Base-by-base conservation (phyloP, 1,284 basidiomycete genomes). In the Boletellus deceptivus region DNA sequence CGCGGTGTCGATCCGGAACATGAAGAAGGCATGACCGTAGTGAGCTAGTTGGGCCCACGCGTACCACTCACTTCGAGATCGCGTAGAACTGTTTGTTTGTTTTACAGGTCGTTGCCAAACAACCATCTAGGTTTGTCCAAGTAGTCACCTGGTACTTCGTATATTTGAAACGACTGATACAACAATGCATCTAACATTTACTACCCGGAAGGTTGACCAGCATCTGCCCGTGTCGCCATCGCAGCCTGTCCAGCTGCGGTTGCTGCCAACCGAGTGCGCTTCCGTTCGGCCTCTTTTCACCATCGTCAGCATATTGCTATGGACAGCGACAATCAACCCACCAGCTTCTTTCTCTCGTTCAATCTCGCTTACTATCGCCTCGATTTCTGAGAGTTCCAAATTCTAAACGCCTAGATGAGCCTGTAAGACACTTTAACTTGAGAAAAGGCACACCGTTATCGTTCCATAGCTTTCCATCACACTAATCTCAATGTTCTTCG, bases 401-500 rank as follows among this genome's bases (percentile, higher is more conserved):
- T 87, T 92, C 93, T 94, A 65, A 37, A 35, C 3, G 40, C 34
- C 36, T 43, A 37, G 37, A 18, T 46, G 40, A 59, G 45, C n/a
- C 36, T 17, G 14, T 43, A 38, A 43, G 47, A 45, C 16, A 18
- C 17, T 35, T n/a, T 14, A 43, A 40, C 13, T 35, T 6, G 42
- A 36, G 54, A 35, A 36, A 18, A 18, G 17, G 75, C 88, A 63
- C 62, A 95, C 93, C 48, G 91, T 90, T 49, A 95, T 83, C 70
- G 93, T 89, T 53, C 91, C 91, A 67, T 92, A 96, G 53, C 86
- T 83, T 70, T 96, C 93, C 91, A 98, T 95, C 43, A 98, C 90
- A 58, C 89, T 94, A 59, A 98, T 92, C 69, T 98, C 94, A 58
- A 98, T 98, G 71, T 98, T 99, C 80, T 99, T 99, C 4, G 97